A percentile compares a stretch with the other conserved stretches of the same genome.
Conservation (phyloP, 179 eudicot species). For the Drosera spatulata region DNA sequence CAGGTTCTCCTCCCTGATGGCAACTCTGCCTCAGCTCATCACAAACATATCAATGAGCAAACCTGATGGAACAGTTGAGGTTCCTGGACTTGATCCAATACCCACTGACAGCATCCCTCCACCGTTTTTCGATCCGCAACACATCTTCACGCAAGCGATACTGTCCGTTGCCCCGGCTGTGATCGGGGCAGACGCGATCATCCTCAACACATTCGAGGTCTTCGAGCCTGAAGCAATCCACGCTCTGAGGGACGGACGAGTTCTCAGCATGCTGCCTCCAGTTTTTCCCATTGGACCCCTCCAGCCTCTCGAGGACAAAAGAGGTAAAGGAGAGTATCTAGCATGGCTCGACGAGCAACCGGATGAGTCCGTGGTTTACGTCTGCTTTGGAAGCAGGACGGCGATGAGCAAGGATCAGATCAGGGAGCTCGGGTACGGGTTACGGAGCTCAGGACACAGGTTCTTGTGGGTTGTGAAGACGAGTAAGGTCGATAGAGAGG, state of each 20-base stretch:
- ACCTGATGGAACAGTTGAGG: conserved; percentile 1
- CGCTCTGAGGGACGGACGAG: conserved; percentile 21
- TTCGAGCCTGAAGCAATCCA: conserved; percentile 36
- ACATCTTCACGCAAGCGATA: conserved; percentile 19
- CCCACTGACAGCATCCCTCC: conserved; percentile 30
- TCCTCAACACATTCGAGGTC: conserved; percentile 34
- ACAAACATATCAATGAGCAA: background rate
- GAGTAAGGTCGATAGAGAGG: conserved; percentile 43
- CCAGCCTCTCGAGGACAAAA: conserved; percentile 5
- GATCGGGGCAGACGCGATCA: conserved; percentile 16
- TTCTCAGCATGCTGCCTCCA: conserved; percentile 15
- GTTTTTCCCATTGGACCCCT: conserved; percentile 42
- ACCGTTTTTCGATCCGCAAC: conserved; percentile 18
- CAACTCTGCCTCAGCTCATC: conserved; percentile 16
- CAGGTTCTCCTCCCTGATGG: conserved; percentile 23
- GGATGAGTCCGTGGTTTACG: conserved; percentile 34
- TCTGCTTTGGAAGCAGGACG: conserved; percentile 63
- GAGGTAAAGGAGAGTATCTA: conserved; percentile 3
- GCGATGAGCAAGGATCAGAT: conserved; percentile 40
- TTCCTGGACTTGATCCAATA: conserved; percentile 26
- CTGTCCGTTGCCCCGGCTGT: conserved; percentile 14
- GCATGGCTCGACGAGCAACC: conserved; percentile 49
- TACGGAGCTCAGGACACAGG: conserved; percentile 26
- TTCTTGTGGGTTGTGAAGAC: conserved; percentile 58
- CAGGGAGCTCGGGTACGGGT: conserved; percentile 27